Conservation (phyloP, 2,329 filamentous ascomycete species). For the Ophiostoma montium region DNA sequence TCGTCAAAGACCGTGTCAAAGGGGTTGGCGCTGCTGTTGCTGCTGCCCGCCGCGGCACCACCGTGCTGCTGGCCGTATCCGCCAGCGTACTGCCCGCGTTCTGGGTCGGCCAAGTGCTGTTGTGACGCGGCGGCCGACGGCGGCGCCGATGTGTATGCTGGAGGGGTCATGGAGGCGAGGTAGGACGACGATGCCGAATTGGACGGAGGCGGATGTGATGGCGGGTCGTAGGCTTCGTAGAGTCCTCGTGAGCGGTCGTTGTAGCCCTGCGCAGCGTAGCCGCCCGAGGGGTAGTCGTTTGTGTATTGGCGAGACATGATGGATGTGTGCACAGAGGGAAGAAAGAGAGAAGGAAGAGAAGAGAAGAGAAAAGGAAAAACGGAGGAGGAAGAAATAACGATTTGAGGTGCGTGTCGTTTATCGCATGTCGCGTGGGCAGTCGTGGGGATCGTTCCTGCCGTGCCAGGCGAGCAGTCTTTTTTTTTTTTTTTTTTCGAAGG, state of each 20-base stretch:
- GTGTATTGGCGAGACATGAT: conserved; percentile 17
- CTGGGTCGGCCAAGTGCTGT: conserved; percentile 20
- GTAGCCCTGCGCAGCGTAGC: conserved; percentile 7
- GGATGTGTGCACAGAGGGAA: conserved; percentile 11
- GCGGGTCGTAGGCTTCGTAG: conserved; percentile 20
- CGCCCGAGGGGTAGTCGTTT: conserved; percentile 24
- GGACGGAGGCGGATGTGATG: conserved; percentile 6
- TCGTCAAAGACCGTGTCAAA: conserved; percentile 57
- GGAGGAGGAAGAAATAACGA: too few relatives aligned
- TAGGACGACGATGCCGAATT: conserved; percentile 3
- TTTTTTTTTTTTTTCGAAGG: too few relatives aligned
- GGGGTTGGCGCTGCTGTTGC: conserved; percentile 22
- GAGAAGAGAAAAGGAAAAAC: too few relatives aligned
- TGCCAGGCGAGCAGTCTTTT: too few relatives aligned
- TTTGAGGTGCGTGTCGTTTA: too few relatives aligned
- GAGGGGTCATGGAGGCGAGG: conserved; percentile 15
- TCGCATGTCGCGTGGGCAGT: too few relatives aligned
- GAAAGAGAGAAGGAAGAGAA: neutral
- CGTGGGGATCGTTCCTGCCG: too few relatives aligned
- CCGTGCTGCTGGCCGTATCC: conserved; percentile 13
- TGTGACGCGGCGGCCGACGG: conserved; percentile 15
- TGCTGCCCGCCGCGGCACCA: conserved; percentile 6
- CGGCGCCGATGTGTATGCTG: conserved; percentile 16
- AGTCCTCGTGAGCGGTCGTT: conserved; percentile 3
- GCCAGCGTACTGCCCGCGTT: conserved; percentile 20